Base-by-base conservation (phyloP, 148 eudicot species). In the Heliamphora exappendiculata region DNA sequence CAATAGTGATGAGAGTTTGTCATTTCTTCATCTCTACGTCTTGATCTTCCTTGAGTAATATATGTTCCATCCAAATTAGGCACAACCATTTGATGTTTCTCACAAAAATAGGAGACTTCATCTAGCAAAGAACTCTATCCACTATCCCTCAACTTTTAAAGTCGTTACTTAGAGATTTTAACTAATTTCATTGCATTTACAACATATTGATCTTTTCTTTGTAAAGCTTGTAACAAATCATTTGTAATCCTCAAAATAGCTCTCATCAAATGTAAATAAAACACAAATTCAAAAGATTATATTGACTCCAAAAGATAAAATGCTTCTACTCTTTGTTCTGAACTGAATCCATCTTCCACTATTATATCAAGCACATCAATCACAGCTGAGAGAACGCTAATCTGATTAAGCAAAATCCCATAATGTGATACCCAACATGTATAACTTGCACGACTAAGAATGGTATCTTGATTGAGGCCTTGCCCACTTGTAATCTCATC, bases 371-470 rank as follows among this genome's bases (percentile, higher is more conserved):
- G 10, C 1, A 55, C 31, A 24, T 58, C 33, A 58, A 58, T 26
- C 3, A 68, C 28, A 5, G 53, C 7, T 28, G 72, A 28, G 57
- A 63, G 79, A 49, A 76, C 50, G 26, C 1, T 0, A 34, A 55
- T 34, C 45, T 80, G 50, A 10, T 47, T 77, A 3, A 67, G n/a
- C 2, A 83, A 37, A 8, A 78, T 37, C 6, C n/a, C 39, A 59
- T 76, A 73, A 76, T 83, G 78, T 3, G 75, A 80, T 12, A 17
- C 83, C 83, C 86, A 83, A 57, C 78, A 28, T 4, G 79, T 80
- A 67, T 80, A 80, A 36, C 59, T 19, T 1, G 66, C 31, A 9
- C 74, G 22, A 17, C 19, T 50, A 9, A 78, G 31, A 39, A 22
- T 36, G 22, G 0, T 26, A 42, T 78, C 81, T 67, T 82, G 81